phyloP scores from a whole-genome alignment of 2,329 filamentous ascomycete species.

The Didymella arachidicola region DNA sequence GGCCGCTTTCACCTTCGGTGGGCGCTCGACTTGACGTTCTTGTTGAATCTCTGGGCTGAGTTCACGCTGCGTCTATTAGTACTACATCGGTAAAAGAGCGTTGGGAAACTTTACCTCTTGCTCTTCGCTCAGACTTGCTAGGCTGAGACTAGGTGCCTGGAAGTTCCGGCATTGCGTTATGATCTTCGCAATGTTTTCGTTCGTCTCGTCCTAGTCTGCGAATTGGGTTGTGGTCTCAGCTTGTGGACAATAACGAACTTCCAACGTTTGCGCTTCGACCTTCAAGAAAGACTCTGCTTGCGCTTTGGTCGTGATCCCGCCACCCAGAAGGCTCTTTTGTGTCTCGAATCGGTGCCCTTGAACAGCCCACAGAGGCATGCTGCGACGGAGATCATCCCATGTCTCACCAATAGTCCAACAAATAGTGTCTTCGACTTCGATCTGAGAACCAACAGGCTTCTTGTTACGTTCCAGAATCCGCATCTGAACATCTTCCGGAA shows the following conservation, averaged over 20 bases:
- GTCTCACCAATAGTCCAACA: constrained; percentile 68
- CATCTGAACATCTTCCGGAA: constrained; percentile 65
- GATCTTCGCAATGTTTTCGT: constrained; percentile 33
- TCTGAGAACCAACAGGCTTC: constrained; percentile 22
- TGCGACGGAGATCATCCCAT: constrained; percentile 57
- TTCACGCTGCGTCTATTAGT: constrained; percentile 60
- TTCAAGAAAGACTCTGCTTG: constrained; percentile 61
- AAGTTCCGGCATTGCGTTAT: constrained; percentile 34
- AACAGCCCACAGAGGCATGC: constrained; percentile 66
- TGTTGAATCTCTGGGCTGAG: constrained; percentile 69
- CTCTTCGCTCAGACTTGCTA: constrained; percentile 65
- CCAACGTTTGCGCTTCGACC: constrained; percentile 61
- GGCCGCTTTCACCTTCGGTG: constrained; percentile 51
- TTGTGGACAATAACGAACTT: constrained; percentile 60
- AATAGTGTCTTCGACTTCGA: constrained; percentile 65
- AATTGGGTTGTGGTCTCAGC: constrained; percentile 3
- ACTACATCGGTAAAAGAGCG: too few relatives aligned
- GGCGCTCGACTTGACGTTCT: constrained; percentile 64
- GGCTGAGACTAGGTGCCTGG: constrained; percentile 38
- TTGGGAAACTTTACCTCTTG: constrained; percentile 54
- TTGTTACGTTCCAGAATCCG: constrained; percentile 55
- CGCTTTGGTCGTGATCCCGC: constrained; percentile 22
- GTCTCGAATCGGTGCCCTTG: constrained; percentile 64
- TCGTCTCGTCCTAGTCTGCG: constrained; percentile 17
- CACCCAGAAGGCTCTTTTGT: constrained; percentile 51